Evolutionary conservation across 2,329 filamentous ascomycete species (phyloP).

Genomic region (Exserohilum turcica): DNA sequence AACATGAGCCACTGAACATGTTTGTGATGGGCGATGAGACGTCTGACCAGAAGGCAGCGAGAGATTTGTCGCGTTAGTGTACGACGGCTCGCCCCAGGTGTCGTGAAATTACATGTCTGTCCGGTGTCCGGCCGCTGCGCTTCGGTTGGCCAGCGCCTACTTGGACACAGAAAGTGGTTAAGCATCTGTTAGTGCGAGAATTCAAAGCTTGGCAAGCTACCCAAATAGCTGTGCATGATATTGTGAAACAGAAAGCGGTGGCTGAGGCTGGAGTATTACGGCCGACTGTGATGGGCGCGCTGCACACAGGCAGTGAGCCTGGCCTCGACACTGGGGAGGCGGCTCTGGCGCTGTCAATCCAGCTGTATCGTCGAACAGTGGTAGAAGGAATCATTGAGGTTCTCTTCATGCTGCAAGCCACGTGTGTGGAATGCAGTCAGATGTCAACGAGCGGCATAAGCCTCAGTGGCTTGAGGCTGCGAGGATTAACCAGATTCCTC

Average conservation of each 20-base stretch:
- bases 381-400: neutral
- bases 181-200: conserved; percentile 26
- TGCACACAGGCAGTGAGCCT: neutral
- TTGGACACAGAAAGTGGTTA: conserved; percentile 17
- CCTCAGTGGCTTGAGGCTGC: conserved; percentile 1
- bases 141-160: neutral
- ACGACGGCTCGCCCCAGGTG: neutral
- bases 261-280: conserved; percentile 19
- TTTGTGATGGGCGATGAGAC: conserved; percentile 18
- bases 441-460: neutral
- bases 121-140: neutral
- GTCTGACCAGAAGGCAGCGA: conserved; percentile 8
- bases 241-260: conserved; percentile 31
- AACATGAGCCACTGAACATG: conserved; percentile 11
- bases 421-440: neutral
- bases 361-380: neutral
- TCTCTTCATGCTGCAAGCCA: neutral
- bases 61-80: neutral
- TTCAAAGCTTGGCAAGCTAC: conserved; percentile 34
- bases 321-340: too few relatives aligned
- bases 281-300: conserved; percentile 1
- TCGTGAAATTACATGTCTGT: neutral
- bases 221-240: conserved; percentile 21
- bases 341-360: neutral
- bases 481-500: conserved; percentile 3